Percentiles rank a stretch among this genome's conserved stretches.
phyloP scores from a whole-genome alignment of 2,329 filamentous ascomycete genomes.

The Trichoderma sp. region DNA sequence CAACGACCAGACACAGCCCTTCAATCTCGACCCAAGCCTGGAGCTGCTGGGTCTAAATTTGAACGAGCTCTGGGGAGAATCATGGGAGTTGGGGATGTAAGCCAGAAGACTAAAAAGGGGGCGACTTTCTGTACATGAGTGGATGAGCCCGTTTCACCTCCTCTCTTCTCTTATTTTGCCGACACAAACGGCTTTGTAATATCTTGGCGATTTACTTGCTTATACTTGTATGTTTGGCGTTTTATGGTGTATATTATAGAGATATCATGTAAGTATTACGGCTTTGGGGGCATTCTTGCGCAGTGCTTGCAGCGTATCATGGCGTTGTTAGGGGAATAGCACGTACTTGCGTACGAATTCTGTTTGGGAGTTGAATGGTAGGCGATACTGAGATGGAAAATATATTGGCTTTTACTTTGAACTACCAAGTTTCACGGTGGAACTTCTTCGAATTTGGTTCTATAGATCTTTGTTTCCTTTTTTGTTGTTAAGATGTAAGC shows the following conservation, averaged over 20 bases:
- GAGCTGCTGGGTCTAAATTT: constrained; percentile 58
- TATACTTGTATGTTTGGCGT: constrained; percentile 19
- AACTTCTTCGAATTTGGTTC: neutral
- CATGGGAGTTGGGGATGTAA: constrained; percentile 47
- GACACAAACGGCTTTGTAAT: neutral
- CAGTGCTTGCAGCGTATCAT: neutral
- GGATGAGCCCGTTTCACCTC: neutral
- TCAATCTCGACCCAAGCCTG: constrained; percentile 58
- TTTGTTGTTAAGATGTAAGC: neutral
- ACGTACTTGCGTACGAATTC: neutral
- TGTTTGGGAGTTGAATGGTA: neutral
- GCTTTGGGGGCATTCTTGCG: constrained; percentile 14
- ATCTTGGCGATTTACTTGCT: neutral
- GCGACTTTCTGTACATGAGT: neutral
- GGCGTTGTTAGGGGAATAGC: neutral
- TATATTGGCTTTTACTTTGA: neutral
- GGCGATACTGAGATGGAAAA: neutral
- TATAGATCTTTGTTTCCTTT: neutral
- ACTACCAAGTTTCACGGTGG: neutral
- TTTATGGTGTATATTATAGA: constrained; percentile 29
- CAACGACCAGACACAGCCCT: constrained; percentile 43
- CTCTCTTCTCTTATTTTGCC: neutral
- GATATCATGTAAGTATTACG: constrained; percentile 30
- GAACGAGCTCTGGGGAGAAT: constrained; percentile 60
- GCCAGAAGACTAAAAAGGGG: neutral